Base-by-base conservation (phyloP, 2,329 filamentous ascomycete genomes). In the Calonectria hawksworthii region DNA sequence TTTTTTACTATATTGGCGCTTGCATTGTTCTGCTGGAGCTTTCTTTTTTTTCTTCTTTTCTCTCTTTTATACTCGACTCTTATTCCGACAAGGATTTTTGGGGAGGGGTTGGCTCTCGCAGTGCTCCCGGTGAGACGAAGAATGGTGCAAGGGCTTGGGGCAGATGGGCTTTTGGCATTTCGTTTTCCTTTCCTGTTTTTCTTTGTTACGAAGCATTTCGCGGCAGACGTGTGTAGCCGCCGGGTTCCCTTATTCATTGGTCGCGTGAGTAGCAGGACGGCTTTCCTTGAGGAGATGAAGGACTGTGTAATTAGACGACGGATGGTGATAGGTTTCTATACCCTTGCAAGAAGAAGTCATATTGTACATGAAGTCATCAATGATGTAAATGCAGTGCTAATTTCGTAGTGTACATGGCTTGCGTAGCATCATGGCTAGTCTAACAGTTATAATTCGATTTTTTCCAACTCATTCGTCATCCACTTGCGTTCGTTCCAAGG, bases 401-500 rank as follows among this genome's bases (percentile, higher is more conserved):
- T 41, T 61, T 36, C 21, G 23, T 70, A 61, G 47, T 26, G 59
- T 65, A 71, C 63, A 72, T 56, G 67, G 61, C 74, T 21, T 76
- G 47, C 32, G 74, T 73, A 13, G 14, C 13, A 38, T 63, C 21
- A 26, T 18, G 26, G 23, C 18, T 34, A 18, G 36, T 52, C 32
- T 44, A 54, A 4, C 38, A 26, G 26, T 65, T 74, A 36, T 56
- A 51, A 32, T 70, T 81, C 44, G 78, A 81, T n/a, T 75, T 84
- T 74, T 80, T 87, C 73, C 4, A 91, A 74, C 3, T 83, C 85
- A 76, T 86, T 88, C 16, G 85, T 83, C 23, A 93, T 85, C 87
- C 88, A 91, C 56, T 84, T 84, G 59, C 89, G 86, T 80, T 89
- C 88, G 14, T 83, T 85, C 82, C 87, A 88, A 1, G 91, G 90